These are phyloP conservation scores for Penicillium paradoxum DNA, from an alignment of 495 filamentous ascomycete genomes.

Conservation along the genomic window DNA sequence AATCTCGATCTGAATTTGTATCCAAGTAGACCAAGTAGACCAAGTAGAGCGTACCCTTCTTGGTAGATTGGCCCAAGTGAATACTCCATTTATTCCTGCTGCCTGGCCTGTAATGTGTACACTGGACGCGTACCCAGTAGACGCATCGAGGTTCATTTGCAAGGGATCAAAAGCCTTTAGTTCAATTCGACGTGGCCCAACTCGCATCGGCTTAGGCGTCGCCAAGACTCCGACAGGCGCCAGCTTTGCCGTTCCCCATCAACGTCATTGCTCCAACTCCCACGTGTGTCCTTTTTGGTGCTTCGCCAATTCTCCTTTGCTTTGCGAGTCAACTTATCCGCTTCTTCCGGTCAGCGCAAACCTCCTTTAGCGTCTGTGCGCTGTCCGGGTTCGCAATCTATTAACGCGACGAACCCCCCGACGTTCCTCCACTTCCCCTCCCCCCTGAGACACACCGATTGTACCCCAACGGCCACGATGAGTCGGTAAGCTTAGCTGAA, in stretches of 20 bases:
- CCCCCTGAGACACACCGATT: constrained; percentile 18
- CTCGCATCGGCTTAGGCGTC: constrained; percentile 23
- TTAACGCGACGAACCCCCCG: constrained; percentile 9
- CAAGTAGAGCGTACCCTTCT: not conserved
- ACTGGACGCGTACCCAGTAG: not conserved
- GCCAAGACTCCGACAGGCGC: constrained; percentile 34
- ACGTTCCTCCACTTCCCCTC: constrained; percentile 16
- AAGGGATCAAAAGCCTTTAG: not conserved
- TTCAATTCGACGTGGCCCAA: not conserved
- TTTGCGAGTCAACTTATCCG: constrained; percentile 3
- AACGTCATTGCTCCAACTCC: constrained; percentile 33
- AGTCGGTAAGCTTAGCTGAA: constrained; percentile 37
- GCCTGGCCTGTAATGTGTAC: not conserved
- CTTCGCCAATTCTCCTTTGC: not conserved
- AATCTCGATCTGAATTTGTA: not conserved
- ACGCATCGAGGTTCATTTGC: not conserved
- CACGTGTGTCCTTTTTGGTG: constrained; percentile 14
- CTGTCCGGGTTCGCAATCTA: constrained; percentile 25
- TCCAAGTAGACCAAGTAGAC: not conserved
- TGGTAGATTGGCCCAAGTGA: not conserved
- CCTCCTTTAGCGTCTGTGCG: constrained; percentile 9
- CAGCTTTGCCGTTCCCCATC: constrained; percentile 33
- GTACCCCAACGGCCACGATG: constrained; percentile 30
- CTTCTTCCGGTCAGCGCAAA: constrained; percentile 16
- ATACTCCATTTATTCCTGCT: not conserved